These are phyloP conservation scores for Melanogaster broomeanus DNA, from an alignment of 768 basidiomycete species.

Conservation along the genomic window DNA sequence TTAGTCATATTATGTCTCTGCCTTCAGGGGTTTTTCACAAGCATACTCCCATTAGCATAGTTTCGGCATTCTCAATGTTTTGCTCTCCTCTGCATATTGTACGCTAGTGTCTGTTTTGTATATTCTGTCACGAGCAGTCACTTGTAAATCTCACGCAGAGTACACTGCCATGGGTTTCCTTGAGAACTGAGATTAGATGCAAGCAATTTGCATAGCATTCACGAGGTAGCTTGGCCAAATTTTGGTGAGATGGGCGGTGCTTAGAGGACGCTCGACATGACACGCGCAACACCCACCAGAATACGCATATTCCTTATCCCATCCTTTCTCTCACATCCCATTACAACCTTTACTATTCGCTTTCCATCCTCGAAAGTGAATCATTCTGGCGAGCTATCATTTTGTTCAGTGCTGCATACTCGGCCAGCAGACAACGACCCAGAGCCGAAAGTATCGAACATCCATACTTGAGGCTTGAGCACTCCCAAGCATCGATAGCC, in stretches of 20 bases:
- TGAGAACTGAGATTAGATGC: too few relatives aligned
- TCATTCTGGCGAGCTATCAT: neutral
- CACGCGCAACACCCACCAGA: neutral
- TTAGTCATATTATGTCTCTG: slow-evolving; percentile 23
- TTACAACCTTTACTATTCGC: neutral
- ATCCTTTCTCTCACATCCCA: neutral
- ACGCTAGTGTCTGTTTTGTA: slow-evolving; percentile 39
- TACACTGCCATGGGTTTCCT: too few relatives aligned
- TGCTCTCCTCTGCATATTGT: slow-evolving; percentile 43
- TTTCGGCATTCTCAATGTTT: slow-evolving; percentile 11
- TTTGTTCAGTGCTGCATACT: too few relatives aligned
- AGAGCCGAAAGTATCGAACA: neutral
- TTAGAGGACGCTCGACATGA: slow-evolving; percentile 5
- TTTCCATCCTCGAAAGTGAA: neutral
- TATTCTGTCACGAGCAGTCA: slow-evolving; percentile 5
- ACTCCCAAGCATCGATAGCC: neutral
- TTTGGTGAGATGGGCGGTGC: slow-evolving; percentile 1
- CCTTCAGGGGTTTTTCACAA: slow-evolving; percentile 21
- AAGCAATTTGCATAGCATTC: too few relatives aligned
- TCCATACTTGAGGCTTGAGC: neutral
- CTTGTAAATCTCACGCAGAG: slow-evolving; percentile 16
- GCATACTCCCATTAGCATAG: slow-evolving; percentile 32
- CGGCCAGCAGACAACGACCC: too few relatives aligned
- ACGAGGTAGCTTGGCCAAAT: too few relatives aligned
- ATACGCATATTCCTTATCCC: neutral